Evolutionary conservation across 78 protist species (phyloP).

Genomic region (Andalucia godoyi): DNA sequence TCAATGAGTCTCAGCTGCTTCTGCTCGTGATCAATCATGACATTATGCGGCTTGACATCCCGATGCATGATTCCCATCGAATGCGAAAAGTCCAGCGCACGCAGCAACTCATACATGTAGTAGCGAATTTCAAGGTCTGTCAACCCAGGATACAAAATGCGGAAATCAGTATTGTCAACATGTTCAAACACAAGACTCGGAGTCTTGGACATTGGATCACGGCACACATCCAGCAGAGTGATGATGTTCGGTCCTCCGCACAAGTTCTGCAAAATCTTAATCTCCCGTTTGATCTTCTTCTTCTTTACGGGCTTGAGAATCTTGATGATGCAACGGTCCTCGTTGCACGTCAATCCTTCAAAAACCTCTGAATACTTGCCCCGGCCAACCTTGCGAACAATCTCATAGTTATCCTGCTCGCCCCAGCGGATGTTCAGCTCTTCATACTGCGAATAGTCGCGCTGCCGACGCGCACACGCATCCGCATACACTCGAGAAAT

Average conservation of each 20-base stretch:
- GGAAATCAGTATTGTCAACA: conserved; percentile 90
- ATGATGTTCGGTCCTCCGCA: conserved; percentile 93
- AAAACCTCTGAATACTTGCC: conserved; percentile 99
- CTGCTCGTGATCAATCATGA: conserved; percentile 95
- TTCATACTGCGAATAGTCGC: too few relatives aligned
- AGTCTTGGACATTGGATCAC: conserved; percentile 87
- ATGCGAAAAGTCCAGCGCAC: conserved; percentile 91
- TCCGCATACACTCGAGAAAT: too few relatives aligned
- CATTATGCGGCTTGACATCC: conserved; percentile 94
- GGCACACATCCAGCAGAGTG: conserved; percentile 84
- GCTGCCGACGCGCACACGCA: too few relatives aligned
- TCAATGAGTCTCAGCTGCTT: conserved; percentile 89
- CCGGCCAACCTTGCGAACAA: conserved; percentile 91
- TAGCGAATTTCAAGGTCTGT: conserved; percentile 82
- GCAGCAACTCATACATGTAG: conserved; percentile 92
- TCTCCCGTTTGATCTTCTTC: conserved; percentile 93
- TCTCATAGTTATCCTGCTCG: too few relatives aligned
- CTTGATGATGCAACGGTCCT: conserved; percentile 62
- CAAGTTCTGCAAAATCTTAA: conserved; percentile 91
- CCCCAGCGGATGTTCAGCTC: too few relatives aligned
- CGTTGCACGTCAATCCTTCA: conserved; percentile 73
- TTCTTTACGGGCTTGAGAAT: conserved; percentile 70
- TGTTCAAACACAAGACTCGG: conserved; percentile 88
- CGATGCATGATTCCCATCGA: conserved; percentile 82
- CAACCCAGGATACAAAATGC: conserved; percentile 87